Percentiles rank a stretch among this genome's conserved stretches.
phyloP scores from a whole-genome alignment of 176 grass and related monocot genomes.

The Otatea glauca region DNA sequence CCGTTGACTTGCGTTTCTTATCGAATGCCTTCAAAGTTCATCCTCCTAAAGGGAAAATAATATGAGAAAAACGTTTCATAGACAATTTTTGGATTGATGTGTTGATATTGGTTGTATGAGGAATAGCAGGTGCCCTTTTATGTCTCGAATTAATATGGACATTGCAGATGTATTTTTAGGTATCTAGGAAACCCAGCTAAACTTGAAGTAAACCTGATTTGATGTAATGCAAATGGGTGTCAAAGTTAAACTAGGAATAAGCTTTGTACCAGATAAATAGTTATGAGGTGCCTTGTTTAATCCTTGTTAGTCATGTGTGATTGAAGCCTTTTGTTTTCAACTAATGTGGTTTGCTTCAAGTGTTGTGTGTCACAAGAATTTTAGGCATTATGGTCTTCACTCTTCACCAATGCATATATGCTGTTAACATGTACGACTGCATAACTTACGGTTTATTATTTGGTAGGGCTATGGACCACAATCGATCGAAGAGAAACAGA shows the following conservation, averaged over 20 bases:
- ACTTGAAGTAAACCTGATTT: slow-evolving; percentile 17
- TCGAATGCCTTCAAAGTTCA: background rate
- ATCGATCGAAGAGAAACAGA: slow-evolving; percentile 93
- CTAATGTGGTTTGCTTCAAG: slow-evolving; percentile 20
- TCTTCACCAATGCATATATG: slow-evolving; percentile 14
- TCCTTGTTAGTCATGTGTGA: background rate
- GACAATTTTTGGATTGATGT: background rate
- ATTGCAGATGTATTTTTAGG: background rate
- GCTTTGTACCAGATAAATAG: background rate
- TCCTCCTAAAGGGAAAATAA: background rate
- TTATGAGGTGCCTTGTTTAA: background rate
- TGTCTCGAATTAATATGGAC: background rate
- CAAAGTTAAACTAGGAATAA: background rate
- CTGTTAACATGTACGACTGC: background rate
- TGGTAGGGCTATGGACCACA: slow-evolving; percentile 94
- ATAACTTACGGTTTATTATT: slow-evolving; percentile 44
- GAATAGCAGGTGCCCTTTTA: background rate
- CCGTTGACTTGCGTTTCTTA: slow-evolving; percentile 20
- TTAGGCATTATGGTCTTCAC: background rate
- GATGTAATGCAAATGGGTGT: background rate
- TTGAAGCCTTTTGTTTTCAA: background rate
- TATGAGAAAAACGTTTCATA: background rate
- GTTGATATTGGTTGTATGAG: background rate
- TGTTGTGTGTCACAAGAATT: background rate
- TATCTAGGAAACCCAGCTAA: slow-evolving; percentile 20